These are phyloP conservation scores for Zizania palustris DNA, from an alignment of 202 grass and related monocot species.

Conservation along the genomic window DNA sequence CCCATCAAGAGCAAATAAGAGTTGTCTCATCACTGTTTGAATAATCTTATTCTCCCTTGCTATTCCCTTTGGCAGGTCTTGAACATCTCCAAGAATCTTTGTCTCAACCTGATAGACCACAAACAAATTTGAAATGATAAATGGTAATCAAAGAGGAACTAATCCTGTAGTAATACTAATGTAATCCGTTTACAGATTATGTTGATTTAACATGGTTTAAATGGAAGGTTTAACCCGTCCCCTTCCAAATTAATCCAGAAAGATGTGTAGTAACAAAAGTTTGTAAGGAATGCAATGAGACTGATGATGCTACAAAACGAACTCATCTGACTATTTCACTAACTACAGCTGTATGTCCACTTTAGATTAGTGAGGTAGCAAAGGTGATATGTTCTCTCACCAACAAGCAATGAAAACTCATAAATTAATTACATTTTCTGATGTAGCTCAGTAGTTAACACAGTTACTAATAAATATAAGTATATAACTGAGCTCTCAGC, in stretches of 20 bases:
- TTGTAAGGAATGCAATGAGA: not conserved
- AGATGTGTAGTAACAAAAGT: not conserved
- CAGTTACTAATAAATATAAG: slow-evolving; percentile 25
- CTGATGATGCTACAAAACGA: not conserved
- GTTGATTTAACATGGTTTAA: slow-evolving; percentile 1
- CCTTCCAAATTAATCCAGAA: not conserved
- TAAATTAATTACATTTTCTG: slow-evolving; percentile 10
- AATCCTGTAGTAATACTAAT: slow-evolving; percentile 5
- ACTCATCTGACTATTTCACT: not conserved
- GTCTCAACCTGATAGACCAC: slow-evolving; percentile 68
- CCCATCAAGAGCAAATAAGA: slow-evolving; percentile 91
- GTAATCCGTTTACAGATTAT: not conserved
- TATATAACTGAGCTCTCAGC: not conserved
- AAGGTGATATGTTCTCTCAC: not conserved
- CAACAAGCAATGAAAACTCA: not conserved
- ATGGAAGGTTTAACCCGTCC: not conserved
- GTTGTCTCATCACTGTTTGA: slow-evolving; percentile 94
- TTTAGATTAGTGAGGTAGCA: not conserved
- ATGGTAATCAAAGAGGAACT: not conserved
- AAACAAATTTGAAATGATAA: slow-evolving; percentile 17
- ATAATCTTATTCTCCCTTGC: slow-evolving; percentile 90
- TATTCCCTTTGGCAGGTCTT: slow-evolving; percentile 81
- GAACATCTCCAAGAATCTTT: slow-evolving; percentile 89
- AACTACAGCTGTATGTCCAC: not conserved
- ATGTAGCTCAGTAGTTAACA: not conserved